Conservation (phyloP, 495 filamentous ascomycete genomes). For the Usnea hakonensis region DNA sequence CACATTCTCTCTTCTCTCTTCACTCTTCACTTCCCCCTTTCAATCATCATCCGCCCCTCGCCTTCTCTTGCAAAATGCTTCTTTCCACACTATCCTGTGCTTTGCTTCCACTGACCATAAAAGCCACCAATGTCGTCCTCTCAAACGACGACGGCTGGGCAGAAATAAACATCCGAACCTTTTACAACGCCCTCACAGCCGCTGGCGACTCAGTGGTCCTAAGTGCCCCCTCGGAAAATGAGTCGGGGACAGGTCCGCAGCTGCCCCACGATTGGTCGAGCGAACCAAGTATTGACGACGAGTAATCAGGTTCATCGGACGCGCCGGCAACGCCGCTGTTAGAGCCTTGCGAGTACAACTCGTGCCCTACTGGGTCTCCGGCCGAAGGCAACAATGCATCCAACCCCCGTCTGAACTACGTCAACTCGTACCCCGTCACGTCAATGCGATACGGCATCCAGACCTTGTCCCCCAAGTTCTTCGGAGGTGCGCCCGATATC, state of each 20-base stretch:
- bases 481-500: constrained; percentile 46
- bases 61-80: constrained; percentile 1
- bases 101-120: constrained; percentile 6
- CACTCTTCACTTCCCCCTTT: no score
- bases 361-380: constrained; percentile 48
- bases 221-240: constrained; percentile 56
- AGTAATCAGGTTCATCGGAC: constrained; percentile 44
- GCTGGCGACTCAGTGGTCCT: constrained; percentile 54
- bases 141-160: constrained; percentile 70
- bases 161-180: constrained; percentile 52
- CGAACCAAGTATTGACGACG: not conserved
- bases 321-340: constrained; percentile 37
- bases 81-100: not conserved
- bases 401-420: constrained; percentile 54
- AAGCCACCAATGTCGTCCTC: constrained; percentile 46
- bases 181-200: constrained; percentile 44
- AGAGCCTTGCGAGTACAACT: constrained; percentile 48
- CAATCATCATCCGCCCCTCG: no score
- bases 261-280: not conserved
- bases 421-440: constrained; percentile 61
- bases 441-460: constrained; percentile 57
- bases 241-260: constrained; percentile 51
- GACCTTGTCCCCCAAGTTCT: constrained; percentile 43
- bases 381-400: constrained; percentile 49
- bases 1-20: no score